Evolutionary conservation across 2,329 filamentous ascomycete species (phyloP).

Genomic region (Aspergillus floridensis): DNA sequence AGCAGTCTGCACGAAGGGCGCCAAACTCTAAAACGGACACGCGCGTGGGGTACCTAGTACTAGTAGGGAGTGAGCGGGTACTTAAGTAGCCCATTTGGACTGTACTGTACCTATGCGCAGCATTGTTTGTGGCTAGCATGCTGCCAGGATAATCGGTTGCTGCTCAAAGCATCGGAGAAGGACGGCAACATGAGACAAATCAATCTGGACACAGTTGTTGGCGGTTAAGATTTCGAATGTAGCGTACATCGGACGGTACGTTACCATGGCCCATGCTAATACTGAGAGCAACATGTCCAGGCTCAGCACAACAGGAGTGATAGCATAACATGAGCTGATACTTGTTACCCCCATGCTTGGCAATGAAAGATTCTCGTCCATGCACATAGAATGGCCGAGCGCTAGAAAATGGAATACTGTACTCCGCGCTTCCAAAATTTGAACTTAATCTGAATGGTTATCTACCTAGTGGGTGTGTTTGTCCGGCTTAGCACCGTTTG

Average conservation of each 20-base stretch:
- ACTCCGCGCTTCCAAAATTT: conserved; percentile 9
- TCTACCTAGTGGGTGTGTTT: neutral
- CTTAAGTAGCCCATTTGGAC: neutral
- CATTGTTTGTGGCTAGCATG: too few species aligned
- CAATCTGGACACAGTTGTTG: too few species aligned
- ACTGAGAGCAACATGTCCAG: neutral
- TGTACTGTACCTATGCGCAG: too few species aligned
- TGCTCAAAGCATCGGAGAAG: neutral
- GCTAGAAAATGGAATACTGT: conserved; percentile 15
- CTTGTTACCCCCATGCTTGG: conserved; percentile 7
- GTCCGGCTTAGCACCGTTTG: conserved; percentile 4
- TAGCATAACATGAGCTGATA: neutral
- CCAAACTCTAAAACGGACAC: neutral
- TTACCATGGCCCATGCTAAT: too few species aligned
- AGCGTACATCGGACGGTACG: too few species aligned
- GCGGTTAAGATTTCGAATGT: too few species aligned
- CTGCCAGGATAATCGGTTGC: neutral
- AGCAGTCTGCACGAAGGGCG: neutral
- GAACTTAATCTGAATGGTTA: neutral
- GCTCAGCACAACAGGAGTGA: neutral
- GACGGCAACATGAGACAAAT: neutral
- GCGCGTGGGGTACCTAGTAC: neutral
- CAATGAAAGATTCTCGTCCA: conserved; percentile 5
- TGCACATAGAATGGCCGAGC: conserved; percentile 3
- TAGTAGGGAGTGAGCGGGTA: neutral